Evolutionary conservation across 805 yeast species (phyloP), one percentile per base, ranked within the genome.

Genomic region (Deakozyma indianensis): DNA sequence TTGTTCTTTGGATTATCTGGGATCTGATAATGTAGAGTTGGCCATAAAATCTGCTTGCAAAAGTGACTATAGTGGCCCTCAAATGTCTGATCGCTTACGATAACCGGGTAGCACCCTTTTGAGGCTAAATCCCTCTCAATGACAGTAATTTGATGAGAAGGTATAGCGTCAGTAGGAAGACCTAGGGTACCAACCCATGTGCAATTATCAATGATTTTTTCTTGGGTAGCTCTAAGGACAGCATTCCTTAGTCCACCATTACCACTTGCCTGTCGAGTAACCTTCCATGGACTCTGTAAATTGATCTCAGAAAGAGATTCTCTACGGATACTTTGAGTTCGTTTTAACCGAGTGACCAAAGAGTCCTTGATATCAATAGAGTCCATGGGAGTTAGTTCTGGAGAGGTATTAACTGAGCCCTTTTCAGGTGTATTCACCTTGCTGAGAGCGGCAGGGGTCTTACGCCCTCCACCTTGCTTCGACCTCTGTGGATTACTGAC

Each of bases 31-130:
- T 78, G 84, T 51, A 92, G 71, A 1, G 96, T 85, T 25, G 98
- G 98, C 97, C 97, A 92, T 50, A 92, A 67, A 35, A 92, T 84
- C 56, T 88, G 94, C 62, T 92, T 92, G 62, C 96, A 90, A 61
- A 83, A 92, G 44, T 85, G 83, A 47, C 77, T 78, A 62, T 92
- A 92, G 58, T 88, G 95, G 20, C 96, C 96, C 56, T 82, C 83
- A 54, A 86, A 85, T 1, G 86, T 78, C 24, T 75, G 63, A 61
- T 92, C 97, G 52, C 75, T 75, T 2, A 90, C 78, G 48, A 75
- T 77, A 2, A 87, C 83, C 0, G 86, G 77, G 47, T 74, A 57
- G 58, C 75, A 80, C 2, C 77, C 73, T 1, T 60, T 56, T 5
- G 41, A 43, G 3, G 47, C 44, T 14, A 84, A 62, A 35, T 66